Evolutionary conservation across 2,329 filamentous ascomycete species (phyloP).

Genomic region (Aspergillus sp.): DNA sequence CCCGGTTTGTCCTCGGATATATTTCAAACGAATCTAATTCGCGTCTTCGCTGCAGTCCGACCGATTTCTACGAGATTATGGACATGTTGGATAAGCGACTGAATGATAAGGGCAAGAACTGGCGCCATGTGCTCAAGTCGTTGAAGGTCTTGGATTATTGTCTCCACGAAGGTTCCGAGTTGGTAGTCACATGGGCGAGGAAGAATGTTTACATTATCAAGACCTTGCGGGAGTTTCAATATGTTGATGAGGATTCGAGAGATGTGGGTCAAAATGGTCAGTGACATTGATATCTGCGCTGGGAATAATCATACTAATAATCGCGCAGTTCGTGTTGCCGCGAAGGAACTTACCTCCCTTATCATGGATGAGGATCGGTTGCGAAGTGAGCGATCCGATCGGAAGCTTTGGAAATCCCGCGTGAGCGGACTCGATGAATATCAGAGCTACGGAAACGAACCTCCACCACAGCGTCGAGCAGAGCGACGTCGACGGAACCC

Average conservation of each 20-base stretch:
- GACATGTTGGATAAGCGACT: slow-evolving; percentile 98
- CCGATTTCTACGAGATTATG: slow-evolving; percentile 99
- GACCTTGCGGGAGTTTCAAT: slow-evolving; percentile 93
- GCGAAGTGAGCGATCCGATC: slow-evolving; percentile 81
- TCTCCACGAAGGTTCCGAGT: slow-evolving; percentile 91
- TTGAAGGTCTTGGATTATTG: slow-evolving; percentile 98
- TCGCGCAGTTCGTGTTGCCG: slow-evolving; percentile 76
- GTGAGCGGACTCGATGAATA: slow-evolving; percentile 86
- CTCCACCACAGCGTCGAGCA: slow-evolving; percentile 32
- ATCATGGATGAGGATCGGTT: slow-evolving; percentile 92
- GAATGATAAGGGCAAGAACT: slow-evolving; percentile 99
- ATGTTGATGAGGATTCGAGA: slow-evolving; percentile 89
- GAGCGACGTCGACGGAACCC: slow-evolving; percentile 48
- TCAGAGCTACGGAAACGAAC: slow-evolving; percentile 38
- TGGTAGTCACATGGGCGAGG: slow-evolving; percentile 95
- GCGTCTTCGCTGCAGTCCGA: slow-evolving; percentile 57
- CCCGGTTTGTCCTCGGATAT: neutral
- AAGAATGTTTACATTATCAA: slow-evolving; percentile 99
- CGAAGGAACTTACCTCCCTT: slow-evolving; percentile 89
- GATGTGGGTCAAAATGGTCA: slow-evolving; percentile 96
- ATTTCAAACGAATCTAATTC: slow-evolving; percentile 4
- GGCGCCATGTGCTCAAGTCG: slow-evolving; percentile 96
- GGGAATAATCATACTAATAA: too few relatives aligned
- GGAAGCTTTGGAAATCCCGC: slow-evolving; percentile 93
- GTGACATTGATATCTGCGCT: slow-evolving; percentile 21